phyloP scores from a whole-genome alignment of 495 filamentous ascomycete species.

The Podospora australis region DNA sequence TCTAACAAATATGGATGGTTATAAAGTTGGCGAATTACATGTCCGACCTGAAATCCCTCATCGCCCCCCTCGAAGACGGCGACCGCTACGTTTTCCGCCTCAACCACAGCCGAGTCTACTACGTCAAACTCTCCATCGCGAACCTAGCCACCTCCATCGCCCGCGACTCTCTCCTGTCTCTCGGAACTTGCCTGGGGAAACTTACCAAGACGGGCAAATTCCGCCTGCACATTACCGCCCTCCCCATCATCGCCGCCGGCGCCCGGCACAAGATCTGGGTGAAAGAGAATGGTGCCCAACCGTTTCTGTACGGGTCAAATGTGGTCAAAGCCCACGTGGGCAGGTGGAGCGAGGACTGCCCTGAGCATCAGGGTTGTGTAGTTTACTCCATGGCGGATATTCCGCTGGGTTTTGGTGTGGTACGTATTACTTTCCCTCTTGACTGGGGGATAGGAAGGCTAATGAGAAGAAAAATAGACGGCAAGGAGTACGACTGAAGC shows the following conservation, averaged over 20 bases:
- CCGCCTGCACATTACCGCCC: slow-evolving; percentile 71
- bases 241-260: slow-evolving; percentile 80
- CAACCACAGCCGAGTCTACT: slow-evolving; percentile 64
- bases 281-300: slow-evolving; percentile 91
- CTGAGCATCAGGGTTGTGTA: slow-evolving; percentile 69
- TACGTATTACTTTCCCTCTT: not conserved
- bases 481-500: slow-evolving; percentile 77
- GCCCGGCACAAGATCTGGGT: slow-evolving; percentile 94
- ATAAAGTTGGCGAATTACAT: slow-evolving; percentile 28
- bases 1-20: not conserved
- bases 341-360: slow-evolving; percentile 80
- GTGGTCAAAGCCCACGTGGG: slow-evolving; percentile 88
- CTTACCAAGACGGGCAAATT: slow-evolving; percentile 94
- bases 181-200: slow-evolving; percentile 81
- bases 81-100: slow-evolving; percentile 84
- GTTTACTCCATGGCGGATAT: slow-evolving; percentile 72
- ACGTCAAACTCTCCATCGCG: slow-evolving; percentile 75
- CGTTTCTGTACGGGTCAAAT: slow-evolving; percentile 68
- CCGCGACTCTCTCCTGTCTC: slow-evolving; percentile 67
- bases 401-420: slow-evolving; percentile 65
- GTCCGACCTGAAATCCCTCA: slow-evolving; percentile 61
- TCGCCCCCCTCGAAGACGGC: slow-evolving; percentile 62
- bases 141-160: slow-evolving; percentile 83
- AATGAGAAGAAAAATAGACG: slow-evolving; percentile 22
- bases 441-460: no score